phyloP scores from a whole-genome alignment of 805 yeast genomes.

The Ogataea naganishii region DNA sequence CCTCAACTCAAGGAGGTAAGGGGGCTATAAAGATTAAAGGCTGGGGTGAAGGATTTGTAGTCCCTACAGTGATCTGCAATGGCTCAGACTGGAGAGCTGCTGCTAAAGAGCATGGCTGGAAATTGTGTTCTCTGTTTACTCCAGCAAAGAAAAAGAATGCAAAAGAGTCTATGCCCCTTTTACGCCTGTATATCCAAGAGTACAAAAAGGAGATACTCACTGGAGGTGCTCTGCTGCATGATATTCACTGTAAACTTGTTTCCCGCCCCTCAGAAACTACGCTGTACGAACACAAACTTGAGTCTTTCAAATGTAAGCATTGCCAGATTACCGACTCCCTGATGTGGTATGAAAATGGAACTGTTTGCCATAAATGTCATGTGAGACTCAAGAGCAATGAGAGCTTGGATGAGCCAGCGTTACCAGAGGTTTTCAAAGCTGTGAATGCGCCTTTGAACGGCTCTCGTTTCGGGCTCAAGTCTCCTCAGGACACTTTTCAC shows the following conservation, averaged over 20 bases:
- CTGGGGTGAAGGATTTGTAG: slow-evolving; percentile 27
- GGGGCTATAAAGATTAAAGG: slow-evolving; percentile 14
- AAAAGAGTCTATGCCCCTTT: slow-evolving; percentile 26
- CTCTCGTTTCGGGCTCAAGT: slow-evolving; percentile 12
- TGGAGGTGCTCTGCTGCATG: no score
- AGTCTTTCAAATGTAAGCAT: slow-evolving; percentile 10
- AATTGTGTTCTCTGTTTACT: slow-evolving; percentile 20
- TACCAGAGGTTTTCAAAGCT: slow-evolving; percentile 15
- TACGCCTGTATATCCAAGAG: slow-evolving; percentile 32
- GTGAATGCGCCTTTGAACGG: slow-evolving; percentile 8
- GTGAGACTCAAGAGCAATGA: slow-evolving; percentile 14
- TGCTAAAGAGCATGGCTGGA: slow-evolving; percentile 27
- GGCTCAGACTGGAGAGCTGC: no score
- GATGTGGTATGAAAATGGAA: slow-evolving; percentile 9
- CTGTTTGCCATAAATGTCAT: slow-evolving; percentile 18
- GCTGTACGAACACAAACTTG: no score
- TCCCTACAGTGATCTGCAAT: slow-evolving; percentile 38
- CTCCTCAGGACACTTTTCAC: slow-evolving; percentile 6
- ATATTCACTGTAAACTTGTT: no score
- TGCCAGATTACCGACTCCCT: slow-evolving; percentile 13
- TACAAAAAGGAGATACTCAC: slow-evolving; percentile 8
- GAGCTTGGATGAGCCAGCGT: slow-evolving; percentile 11
- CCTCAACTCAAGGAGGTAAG: slow-evolving; percentile 15
- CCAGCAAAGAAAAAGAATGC: slow-evolving; percentile 22
- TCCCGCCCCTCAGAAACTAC: no score